A percentile compares a stretch with the other conserved stretches of the same genome.
Evolutionary conservation across 257 asterid genomes (phyloP).

Genomic region (Agastache rugosa): DNA sequence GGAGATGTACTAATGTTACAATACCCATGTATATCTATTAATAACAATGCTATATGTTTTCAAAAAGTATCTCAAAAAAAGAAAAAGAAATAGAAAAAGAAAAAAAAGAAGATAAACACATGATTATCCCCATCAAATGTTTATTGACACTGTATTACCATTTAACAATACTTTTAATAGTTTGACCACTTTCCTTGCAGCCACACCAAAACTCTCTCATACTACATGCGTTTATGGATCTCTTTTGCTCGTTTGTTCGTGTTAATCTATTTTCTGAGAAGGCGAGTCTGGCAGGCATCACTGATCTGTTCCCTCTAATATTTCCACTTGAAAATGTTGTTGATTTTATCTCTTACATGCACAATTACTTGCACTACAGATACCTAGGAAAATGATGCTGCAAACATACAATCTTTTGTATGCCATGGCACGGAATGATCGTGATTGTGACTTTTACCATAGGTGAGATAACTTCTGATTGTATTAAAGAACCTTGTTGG

Average conservation of each 20-base stretch:
- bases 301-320: slow-evolving; percentile 20
- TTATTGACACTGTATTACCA: slow-evolving; percentile 10
- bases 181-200: slow-evolving; percentile 61
- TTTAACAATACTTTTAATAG: slow-evolving; percentile 33
- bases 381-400: slow-evolving; percentile 96
- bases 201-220: slow-evolving; percentile 97
- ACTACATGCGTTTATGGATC: slow-evolving; percentile 97
- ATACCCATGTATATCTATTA: slow-evolving; percentile 11
- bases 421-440: slow-evolving; percentile 83
- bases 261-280: slow-evolving; percentile 92
- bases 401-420: slow-evolving; percentile 91
- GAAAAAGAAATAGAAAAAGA: not conserved
- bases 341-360: slow-evolving; percentile 33
- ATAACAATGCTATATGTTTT: slow-evolving; percentile 6
- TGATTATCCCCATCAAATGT: not conserved
- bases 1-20: slow-evolving; percentile 27
- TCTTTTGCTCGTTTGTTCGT: slow-evolving; percentile 98
- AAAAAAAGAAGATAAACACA: not conserved
- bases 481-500: slow-evolving; percentile 16
- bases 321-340: slow-evolving; percentile 9
- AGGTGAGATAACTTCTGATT: slow-evolving; percentile 54
- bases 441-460: slow-evolving; percentile 96
- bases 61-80: not conserved
- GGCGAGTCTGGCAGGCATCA: slow-evolving; percentile 54
- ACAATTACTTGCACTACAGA: slow-evolving; percentile 51